These are phyloP conservation scores for Echria macrotheca DNA, from an alignment of 495 filamentous ascomycete species.

Conservation along the genomic window DNA sequence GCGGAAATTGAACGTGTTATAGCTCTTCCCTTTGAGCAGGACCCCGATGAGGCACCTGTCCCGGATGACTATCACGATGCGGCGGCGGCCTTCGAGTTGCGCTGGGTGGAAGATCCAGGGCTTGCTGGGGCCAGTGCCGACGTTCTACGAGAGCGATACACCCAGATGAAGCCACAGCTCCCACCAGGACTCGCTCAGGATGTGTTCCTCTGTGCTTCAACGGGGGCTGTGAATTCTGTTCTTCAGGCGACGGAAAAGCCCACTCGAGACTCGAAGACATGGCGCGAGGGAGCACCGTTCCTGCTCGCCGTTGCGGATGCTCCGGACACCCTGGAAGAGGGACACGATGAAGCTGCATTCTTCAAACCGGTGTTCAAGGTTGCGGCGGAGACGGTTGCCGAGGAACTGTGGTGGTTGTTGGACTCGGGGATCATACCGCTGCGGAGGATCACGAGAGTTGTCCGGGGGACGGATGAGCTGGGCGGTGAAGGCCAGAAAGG, in stretches of 20 bases:
- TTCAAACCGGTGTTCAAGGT: background rate
- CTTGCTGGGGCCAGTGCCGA: background rate
- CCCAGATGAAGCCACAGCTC: background rate
- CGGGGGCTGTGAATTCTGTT: background rate
- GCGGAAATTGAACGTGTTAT: background rate
- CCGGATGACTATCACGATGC: background rate
- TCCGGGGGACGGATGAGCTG: background rate
- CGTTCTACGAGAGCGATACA: background rate
- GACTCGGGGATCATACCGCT: background rate
- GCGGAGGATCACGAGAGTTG: background rate
- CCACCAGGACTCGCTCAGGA: background rate
- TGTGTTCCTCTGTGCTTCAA: background rate
- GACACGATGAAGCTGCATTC: background rate
- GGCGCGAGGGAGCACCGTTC: background rate
- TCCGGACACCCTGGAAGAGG: background rate
- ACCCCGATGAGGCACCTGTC: background rate
- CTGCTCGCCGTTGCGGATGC: background rate
- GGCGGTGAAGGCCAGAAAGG: background rate
- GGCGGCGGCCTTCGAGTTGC: background rate
- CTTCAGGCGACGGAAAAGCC: background rate
- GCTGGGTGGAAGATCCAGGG: background rate
- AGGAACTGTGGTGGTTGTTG: background rate
- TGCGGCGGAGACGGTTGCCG: background rate
- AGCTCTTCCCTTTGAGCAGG: background rate
- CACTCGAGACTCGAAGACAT: background rate